These are phyloP conservation scores for Cyberlindnera petersonii DNA, from an alignment of 805 yeast species.

Conservation along the genomic window DNA sequence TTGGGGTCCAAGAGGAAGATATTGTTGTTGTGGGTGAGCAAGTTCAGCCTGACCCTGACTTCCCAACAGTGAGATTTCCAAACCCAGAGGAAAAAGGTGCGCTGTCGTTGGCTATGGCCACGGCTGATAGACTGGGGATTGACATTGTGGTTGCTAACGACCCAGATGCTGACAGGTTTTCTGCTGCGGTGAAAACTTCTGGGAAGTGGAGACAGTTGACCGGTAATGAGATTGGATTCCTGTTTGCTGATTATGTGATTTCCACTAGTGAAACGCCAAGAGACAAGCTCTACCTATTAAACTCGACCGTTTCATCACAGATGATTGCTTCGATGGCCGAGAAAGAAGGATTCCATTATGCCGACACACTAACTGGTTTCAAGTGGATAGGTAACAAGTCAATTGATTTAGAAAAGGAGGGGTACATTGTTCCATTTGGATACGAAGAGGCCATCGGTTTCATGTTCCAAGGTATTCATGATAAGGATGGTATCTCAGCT, in stretches of 20 bases:
- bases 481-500: constrained; percentile 91
- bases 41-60: constrained; percentile 73
- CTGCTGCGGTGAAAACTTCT: constrained; percentile 60
- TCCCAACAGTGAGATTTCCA: constrained; percentile 84
- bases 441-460: constrained; percentile 96
- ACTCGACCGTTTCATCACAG: constrained; percentile 92
- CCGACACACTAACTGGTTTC: constrained; percentile 91
- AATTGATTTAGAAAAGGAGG: constrained; percentile 59
- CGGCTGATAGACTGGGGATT: constrained; percentile 49
- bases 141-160: constrained; percentile 80
- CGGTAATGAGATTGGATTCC: constrained; percentile 86
- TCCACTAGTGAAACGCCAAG: constrained; percentile 24
- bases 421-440: constrained; percentile 77
- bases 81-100: constrained; percentile 97
- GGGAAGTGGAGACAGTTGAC: constrained; percentile 71
- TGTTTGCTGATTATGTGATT: constrained; percentile 68
- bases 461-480: constrained; percentile 81
- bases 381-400: constrained; percentile 96
- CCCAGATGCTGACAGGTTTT: constrained; percentile 95
- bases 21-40: constrained; percentile 57
- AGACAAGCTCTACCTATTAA: constrained; percentile 52
- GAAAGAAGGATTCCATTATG: constrained; percentile 53
- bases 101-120: constrained; percentile 58
- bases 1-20: constrained; percentile 31
- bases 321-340: constrained; percentile 68